Evolutionary conservation across 805 yeast species (phyloP), one percentile per base, ranked within the genome.

Genomic region (Pichia manshurica): DNA sequence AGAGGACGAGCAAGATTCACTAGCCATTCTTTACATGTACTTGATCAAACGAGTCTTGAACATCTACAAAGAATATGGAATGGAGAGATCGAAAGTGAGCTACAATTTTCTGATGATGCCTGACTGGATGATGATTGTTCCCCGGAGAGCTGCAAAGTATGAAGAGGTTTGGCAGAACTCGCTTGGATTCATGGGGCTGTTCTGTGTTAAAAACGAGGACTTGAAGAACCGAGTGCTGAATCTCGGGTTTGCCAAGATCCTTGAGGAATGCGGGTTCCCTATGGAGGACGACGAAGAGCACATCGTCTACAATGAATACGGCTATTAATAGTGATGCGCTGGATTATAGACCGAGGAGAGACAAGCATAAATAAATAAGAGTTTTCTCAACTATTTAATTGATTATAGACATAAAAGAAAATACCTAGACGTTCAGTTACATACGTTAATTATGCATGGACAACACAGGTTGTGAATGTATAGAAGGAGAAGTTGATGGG

Each of bases 91-190:
- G n/a, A 69, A 70, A 39, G 68, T 81, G 43, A 84, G 91, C 34
- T 91, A 87, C 65, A 91, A 91, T 61, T 79, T 90, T 32, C 67
- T 88, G 39, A 78, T 91, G 75, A 88, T 95, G 42, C 79, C 80
- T 42, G 75, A 79, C 45, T 91, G 93, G 87, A 78, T 91, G 67
- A 78, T 89, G 78, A 64, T 86, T 20, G 82, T 89, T n/a, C 98
- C 99, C 16, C 77, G 97, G 58, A 70, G 83, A 2, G 58, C 62
- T 16, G 82, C 84, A 1, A 69, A 67, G 43, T 81, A 72, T 57
- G 72, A 74, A 38, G 70, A 69, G 8, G 65, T 82, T 28, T 84
- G 91, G 49, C 74, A 89, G 55, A 91, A 91, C 61, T 74, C 96
- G 0, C 76, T 88, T 40, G 97, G 95, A 0, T 78, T 77, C 50